phyloP scores from a whole-genome alignment of 345 rosid species.

The Populus simonii region DNA sequence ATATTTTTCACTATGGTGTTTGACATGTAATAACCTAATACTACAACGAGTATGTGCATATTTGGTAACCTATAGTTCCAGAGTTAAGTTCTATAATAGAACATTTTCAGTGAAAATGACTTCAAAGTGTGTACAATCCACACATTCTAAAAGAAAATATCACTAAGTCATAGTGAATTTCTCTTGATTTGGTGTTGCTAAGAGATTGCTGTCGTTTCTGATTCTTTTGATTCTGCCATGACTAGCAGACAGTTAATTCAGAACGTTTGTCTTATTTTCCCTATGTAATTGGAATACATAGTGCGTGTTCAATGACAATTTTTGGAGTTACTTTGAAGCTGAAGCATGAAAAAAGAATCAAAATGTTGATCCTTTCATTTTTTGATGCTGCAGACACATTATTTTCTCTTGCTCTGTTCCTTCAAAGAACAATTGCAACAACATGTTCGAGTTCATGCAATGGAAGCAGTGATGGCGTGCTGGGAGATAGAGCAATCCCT shows the following conservation, averaged over 20 bases:
- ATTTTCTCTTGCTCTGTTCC: constrained; percentile 83
- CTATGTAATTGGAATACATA: background rate
- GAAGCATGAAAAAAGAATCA: background rate
- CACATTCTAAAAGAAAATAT: background rate
- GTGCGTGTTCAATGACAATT: background rate
- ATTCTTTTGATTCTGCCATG: background rate
- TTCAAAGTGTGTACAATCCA: background rate
- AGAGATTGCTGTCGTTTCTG: background rate
- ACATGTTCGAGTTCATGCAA: constrained; percentile 97
- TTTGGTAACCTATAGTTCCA: too few species aligned
- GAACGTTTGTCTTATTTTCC: background rate
- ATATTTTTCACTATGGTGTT: too few species aligned
- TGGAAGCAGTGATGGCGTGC: constrained; percentile 99
- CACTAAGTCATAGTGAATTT: background rate
- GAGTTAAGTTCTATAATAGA: background rate
- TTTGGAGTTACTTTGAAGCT: background rate
- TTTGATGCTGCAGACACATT: constrained; percentile 61
- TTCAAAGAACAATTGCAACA: constrained; percentile 98
- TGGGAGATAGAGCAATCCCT: constrained; percentile 98
- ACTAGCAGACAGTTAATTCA: background rate
- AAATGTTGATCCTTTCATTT: constrained; percentile 9
- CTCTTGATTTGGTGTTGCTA: background rate
- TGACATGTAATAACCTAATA: too few species aligned
- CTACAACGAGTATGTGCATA: too few species aligned
- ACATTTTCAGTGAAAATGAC: background rate